These are phyloP conservation scores for Fraxinus nigra DNA, from an alignment of 305 asterid species.

Conservation along the genomic window DNA sequence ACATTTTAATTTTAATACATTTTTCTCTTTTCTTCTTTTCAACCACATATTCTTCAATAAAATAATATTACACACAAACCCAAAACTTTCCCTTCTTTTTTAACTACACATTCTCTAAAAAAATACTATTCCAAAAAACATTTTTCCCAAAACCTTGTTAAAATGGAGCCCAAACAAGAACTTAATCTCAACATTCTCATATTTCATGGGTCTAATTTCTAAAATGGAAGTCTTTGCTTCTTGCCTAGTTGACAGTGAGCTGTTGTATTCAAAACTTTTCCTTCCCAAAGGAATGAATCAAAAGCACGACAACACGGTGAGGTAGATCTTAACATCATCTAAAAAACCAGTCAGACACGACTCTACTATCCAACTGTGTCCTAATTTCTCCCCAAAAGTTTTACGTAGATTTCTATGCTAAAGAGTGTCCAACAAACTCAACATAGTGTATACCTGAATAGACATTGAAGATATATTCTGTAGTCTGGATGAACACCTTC, in stretches of 20 bases:
- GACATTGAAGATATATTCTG: constrained; percentile 92
- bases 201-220: background rate
- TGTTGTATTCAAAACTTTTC: background rate
- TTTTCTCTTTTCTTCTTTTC: background rate
- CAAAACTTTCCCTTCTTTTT: background rate
- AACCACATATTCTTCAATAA: background rate
- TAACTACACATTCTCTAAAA: background rate
- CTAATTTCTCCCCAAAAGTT: background rate
- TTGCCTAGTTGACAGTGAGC: background rate
- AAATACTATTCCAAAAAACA: no score
- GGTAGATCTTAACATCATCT: constrained; percentile 3
- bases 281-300: background rate
- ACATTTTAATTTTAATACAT: background rate
- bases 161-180: background rate
- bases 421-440: background rate
- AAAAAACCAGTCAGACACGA: background rate
- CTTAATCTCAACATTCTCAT: background rate
- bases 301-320: background rate
- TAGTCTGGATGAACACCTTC: constrained; percentile 99
- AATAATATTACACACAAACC: no score
- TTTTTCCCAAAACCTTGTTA: background rate
- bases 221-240: background rate
- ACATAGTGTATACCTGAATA: constrained; percentile 63
- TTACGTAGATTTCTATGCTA: background rate
- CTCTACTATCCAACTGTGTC: background rate